A percentile compares a stretch with the other conserved stretches of the same genome.
Evolutionary conservation across 2,329 filamentous ascomycete species (phyloP).

Genomic region (Hymenoscyphus fructigenus): DNA sequence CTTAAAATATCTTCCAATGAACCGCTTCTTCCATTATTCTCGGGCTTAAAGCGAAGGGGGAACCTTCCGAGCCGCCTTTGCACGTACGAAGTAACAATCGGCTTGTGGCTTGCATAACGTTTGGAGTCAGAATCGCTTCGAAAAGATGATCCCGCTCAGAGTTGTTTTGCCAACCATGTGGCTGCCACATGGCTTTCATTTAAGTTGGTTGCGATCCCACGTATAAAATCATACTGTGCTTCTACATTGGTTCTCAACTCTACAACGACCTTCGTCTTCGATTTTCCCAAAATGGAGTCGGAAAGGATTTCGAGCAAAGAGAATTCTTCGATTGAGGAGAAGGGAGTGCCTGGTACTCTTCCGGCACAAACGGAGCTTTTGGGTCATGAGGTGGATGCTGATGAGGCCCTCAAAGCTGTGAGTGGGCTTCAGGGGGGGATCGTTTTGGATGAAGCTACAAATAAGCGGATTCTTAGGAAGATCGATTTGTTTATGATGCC

Average conservation of each 20-base stretch:
- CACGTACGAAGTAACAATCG: too few species aligned
- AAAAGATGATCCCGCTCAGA: not conserved
- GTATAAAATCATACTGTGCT: not conserved
- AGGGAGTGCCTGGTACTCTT: not conserved
- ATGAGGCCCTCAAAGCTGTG: constrained; percentile 45
- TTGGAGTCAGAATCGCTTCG: not conserved
- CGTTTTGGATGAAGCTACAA: constrained; percentile 41
- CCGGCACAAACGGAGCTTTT: not conserved
- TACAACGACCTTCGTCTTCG: not conserved
- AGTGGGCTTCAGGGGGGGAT: constrained; percentile 40
- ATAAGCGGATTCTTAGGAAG: constrained; percentile 44
- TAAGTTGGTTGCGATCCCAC: not conserved
- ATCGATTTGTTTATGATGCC: constrained; percentile 49
- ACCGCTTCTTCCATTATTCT: not conserved
- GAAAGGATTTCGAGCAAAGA: not conserved
- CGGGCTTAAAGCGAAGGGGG: not conserved
- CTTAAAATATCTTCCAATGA: not conserved
- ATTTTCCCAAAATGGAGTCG: not conserved
- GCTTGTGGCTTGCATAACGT: not conserved
- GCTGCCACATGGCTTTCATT: not conserved
- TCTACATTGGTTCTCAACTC: not conserved
- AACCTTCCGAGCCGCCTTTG: not conserved
- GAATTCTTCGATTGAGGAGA: not conserved
- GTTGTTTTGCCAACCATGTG: not conserved
- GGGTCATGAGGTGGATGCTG: constrained; percentile 36